Evolutionary conservation across 1,284 basidiomycete species (phyloP).

Genomic region (Xerocomus nothofagi): DNA sequence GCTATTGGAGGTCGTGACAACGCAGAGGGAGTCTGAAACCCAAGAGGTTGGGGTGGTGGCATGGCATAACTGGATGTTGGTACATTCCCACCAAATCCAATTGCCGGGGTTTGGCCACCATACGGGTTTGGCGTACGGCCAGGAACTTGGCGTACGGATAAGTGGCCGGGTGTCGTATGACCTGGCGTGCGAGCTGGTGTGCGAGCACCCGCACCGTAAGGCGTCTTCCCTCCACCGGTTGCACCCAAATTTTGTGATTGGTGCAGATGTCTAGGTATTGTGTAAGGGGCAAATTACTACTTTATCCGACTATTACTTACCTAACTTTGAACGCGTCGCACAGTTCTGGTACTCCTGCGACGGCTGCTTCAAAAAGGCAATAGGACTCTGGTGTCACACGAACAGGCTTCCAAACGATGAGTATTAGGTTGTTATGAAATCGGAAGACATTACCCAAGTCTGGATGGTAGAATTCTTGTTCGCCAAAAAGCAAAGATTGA

Average conservation of each 20-base stretch:
- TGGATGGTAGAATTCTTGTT: constrained; percentile 90
- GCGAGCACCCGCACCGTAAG: constrained; percentile 71
- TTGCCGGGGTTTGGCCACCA: constrained; percentile 49
- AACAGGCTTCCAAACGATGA: constrained; percentile 61
- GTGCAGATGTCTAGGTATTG: constrained; percentile 61
- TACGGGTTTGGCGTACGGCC: constrained; percentile 78
- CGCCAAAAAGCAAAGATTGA: constrained; percentile 91
- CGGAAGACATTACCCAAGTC: constrained; percentile 69
- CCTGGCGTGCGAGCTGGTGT: constrained; percentile 76
- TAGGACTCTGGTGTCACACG: constrained; percentile 90
- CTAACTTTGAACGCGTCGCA: constrained; percentile 96
- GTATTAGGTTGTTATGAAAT: neutral
- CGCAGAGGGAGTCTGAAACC: constrained; percentile 61
- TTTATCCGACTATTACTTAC: constrained; percentile 39
- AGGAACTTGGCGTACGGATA: constrained; percentile 63
- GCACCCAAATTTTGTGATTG: constrained; percentile 74
- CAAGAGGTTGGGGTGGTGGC: constrained; percentile 47
- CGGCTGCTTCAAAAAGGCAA: constrained; percentile 84
- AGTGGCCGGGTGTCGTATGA: constrained; percentile 71
- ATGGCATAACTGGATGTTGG: constrained; percentile 31
- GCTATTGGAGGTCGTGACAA: constrained; percentile 45
- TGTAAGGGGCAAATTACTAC: constrained; percentile 11
- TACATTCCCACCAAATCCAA: constrained; percentile 32
- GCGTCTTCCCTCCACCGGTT: constrained; percentile 69
- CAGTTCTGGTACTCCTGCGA: constrained; percentile 86